Base-by-base conservation (phyloP, 2,329 filamentous ascomycete genomes). In the Fonsecaea nubica region DNA sequence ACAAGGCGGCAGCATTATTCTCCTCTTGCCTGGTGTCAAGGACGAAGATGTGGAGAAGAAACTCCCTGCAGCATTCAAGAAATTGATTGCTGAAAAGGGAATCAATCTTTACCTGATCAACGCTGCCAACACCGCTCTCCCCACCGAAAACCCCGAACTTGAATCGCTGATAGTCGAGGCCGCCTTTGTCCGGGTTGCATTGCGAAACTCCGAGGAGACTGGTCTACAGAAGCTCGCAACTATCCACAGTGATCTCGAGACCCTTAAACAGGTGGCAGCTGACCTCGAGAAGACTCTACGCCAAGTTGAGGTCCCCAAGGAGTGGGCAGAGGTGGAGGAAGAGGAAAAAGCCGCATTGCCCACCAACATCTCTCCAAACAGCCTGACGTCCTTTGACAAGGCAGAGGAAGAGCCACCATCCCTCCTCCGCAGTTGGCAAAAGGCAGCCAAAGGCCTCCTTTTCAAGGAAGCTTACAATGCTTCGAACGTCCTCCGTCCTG, bases 391-490 rank as follows among this genome's bases (percentile, higher is more conserved):
- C 1, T 96, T 93, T 76, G 85, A 92, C 72, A 96, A 94, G 80
- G 82, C 86, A 50, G 92, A 96, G 74, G 72, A 80, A 0, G 92
- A 96, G 78, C 81, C 84, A 45, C 84, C 89, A 30, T 84, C 85
- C 3, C 79, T 89, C 2, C 86, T 96, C 67, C 86, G 87, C 73
- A 86, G 90, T 78, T 97, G 93, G 92, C 86, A 93, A 79, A 85
- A 89, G 55, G 92, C 89, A 58, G 95, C 94, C 68, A 95, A 96
- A 83, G 91, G 90, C 56, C 84, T 99, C 65, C 87, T 87, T 4
- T 99, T 99, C 86, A 97, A 96, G 84, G 95, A 99, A 80, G 94
- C 92, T 0, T 98, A 93, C 76, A 89, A 87, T 69, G 93, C 92
- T 30, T 83, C 87, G 75, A 84, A 83, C 70, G 82, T 82, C 61